Evolutionary conservation across 2,329 filamentous ascomycete genomes (phyloP), one percentile per base, ranked within the genome.

Genomic region (Hypoxylon sp.): DNA sequence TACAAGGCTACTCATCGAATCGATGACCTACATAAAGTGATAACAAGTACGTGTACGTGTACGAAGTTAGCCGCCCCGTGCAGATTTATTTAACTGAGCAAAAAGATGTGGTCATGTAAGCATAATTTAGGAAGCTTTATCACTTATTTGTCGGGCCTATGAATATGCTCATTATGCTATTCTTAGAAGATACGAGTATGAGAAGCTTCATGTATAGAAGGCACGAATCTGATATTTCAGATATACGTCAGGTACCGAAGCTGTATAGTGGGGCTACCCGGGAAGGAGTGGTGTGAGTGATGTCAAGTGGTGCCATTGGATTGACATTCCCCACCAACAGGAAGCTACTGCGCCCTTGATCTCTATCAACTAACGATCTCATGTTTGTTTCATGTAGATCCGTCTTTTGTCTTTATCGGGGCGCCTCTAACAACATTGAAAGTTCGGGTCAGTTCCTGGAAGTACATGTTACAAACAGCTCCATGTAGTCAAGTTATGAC

Each of bases 401-500:
- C 40, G 40, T 8, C 37, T 56, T 56, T 57, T 31, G 22, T 56
- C 35, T n/a, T n/a, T 20, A 48, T 57, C 6, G 25, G 25, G 35
- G 40, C 20, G 40, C 14, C 37, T 37, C 33, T 14, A 37, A 37
- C 13, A 37, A 27, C 25, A 5, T 27, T 5, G 25, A 27, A 11
- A 30, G n/a, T 14, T n/a, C 40, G 22, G 25, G 37, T 10, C 2
- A 44, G 27, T 22, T 46, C 37, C 33, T 48, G 42, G 42, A 48
- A 14, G 17, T 48, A 11, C 42, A 35, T 20, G 10, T 11, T 20
- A 10, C 14, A 22, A 22, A 44, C 35, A 44, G 40, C 30, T 31
- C 11, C 42, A 17, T 42, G 1, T 22, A 44, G 57, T 61, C 17
- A 14, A 61, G 60, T 63, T 48, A 63, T 63, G 60, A 63, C 25